phyloP scores from a whole-genome alignment of 2,329 filamentous ascomycete genomes.

The Colletotrichum sp. region DNA sequence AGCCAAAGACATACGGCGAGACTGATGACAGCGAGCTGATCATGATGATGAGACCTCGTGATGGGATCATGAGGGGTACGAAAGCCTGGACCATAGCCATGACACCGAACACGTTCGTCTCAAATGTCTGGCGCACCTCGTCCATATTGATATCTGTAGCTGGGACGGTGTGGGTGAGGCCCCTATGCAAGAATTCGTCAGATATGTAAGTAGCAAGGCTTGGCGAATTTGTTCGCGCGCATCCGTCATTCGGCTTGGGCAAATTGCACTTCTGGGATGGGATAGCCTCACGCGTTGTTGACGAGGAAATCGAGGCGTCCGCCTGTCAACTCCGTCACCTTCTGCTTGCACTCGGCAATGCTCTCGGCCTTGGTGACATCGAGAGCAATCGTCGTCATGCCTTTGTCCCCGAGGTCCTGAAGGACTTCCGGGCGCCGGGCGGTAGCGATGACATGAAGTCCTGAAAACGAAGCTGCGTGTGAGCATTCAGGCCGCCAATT shows the following conservation, averaged over 20 bases:
- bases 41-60: constrained; percentile 59
- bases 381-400: constrained; percentile 55
- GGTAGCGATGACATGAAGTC: constrained; percentile 61
- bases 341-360: constrained; percentile 51
- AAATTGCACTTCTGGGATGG: not conserved
- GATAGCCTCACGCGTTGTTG: constrained; percentile 59
- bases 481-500: not conserved
- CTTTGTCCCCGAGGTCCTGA: constrained; percentile 45
- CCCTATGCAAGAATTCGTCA: constrained; percentile 38
- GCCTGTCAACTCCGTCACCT: constrained; percentile 52
- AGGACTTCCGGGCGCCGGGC: constrained; percentile 57
- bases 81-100: constrained; percentile 62
- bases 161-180: constrained; percentile 55
- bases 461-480: constrained; percentile 29
- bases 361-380: constrained; percentile 60
- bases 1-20: constrained; percentile 57
- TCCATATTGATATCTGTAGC: constrained; percentile 57
- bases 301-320: constrained; percentile 63
- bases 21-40: constrained; percentile 57
- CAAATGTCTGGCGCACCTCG: constrained; percentile 58
- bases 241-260: not conserved
- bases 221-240: not conserved
- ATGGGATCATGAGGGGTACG: constrained; percentile 51
- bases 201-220: not conserved
- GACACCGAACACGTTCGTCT: constrained; percentile 62